Base-by-base conservation (phyloP, 805 yeast species). In the Deakozyma indianensis region DNA sequence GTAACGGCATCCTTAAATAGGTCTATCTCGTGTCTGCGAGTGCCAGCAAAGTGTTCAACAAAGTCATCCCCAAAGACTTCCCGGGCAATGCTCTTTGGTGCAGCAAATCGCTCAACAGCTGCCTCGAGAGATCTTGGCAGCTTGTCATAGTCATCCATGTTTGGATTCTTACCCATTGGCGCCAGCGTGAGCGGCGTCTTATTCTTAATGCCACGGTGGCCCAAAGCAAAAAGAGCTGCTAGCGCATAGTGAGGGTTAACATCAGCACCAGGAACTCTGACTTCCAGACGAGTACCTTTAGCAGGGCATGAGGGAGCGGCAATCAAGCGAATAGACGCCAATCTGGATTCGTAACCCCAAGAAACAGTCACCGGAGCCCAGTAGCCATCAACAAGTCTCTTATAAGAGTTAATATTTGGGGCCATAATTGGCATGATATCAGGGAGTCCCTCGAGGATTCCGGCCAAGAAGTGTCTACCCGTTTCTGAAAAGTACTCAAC, bases 191-290 rank as follows among this genome's bases (percentile, higher is more conserved):
- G 55, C 18, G 27, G 41, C 15, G 55, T 43, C 44, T 54, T 54
- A 29, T 54, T 49, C 23, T 50, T 45, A 29, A 61, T 58, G 11
- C 65, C 65, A 20, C 59, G 47, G 28, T 51, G 46, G 5, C 65
- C 65, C 16, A 57, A 50, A 3, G 61, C 64, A 35, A 55, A 50
- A 23, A 61, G 53, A 14, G 64, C 64, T 2, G 63, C 53, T 44
- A 61, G 50, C 20, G 65, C 65, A 45, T 55, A 60, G 44, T 61
- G 64, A n/a, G 59, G 51, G 35, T 58, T 53, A 9, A 61, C 57
- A 43, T 61, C 65, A n/a, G 65, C 65, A 18, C 65, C 65, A 2
- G 65, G 65, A 22, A 62, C 59, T 27, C 65, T 50, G n/a, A 61
- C 55, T 43, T 61, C 65, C 21, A 61, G 50, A 7, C 65, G 47